phyloP scores from a whole-genome alignment of 2,329 filamentous ascomycete species.

The Chaetomiaceae sp. region DNA sequence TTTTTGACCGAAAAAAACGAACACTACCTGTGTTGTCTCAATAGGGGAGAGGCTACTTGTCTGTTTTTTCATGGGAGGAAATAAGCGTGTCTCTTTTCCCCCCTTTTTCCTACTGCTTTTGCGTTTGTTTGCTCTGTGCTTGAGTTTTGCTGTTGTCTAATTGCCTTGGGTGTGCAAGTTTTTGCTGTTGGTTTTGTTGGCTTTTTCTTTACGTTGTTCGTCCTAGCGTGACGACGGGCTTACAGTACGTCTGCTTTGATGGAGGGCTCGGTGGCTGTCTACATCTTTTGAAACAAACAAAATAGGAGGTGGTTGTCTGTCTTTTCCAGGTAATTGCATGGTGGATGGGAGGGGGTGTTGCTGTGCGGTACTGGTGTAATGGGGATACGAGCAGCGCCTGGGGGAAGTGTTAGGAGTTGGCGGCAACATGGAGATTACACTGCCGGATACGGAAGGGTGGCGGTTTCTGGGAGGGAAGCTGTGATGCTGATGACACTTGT shows the following conservation, averaged over 20 bases:
- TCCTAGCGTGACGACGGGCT: no score
- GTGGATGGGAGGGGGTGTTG: not conserved
- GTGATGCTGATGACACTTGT: no score
- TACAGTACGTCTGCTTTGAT: constrained; percentile 4
- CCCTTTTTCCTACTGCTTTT: not conserved
- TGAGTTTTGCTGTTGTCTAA: not conserved
- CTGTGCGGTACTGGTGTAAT: not conserved
- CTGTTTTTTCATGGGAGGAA: not conserved
- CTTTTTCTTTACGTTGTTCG: not conserved
- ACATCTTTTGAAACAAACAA: not conserved
- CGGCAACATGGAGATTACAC: not conserved
- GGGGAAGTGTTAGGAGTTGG: not conserved
- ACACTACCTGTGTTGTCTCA: not conserved
- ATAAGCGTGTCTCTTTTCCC: not conserved
- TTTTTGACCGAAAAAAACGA: not conserved
- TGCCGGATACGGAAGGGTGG: no score
- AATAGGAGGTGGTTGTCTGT: not conserved
- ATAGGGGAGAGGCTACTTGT: not conserved
- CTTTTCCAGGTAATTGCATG: not conserved
- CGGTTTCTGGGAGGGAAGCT: no score
- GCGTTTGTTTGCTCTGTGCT: not conserved
- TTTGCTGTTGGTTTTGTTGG: not conserved
- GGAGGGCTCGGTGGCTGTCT: no score
- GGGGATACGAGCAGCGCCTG: not conserved
- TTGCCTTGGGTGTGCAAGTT: no score